phyloP scores from a whole-genome alignment of 23 red algal genomes.

The Gracilaria domingensis region DNA sequence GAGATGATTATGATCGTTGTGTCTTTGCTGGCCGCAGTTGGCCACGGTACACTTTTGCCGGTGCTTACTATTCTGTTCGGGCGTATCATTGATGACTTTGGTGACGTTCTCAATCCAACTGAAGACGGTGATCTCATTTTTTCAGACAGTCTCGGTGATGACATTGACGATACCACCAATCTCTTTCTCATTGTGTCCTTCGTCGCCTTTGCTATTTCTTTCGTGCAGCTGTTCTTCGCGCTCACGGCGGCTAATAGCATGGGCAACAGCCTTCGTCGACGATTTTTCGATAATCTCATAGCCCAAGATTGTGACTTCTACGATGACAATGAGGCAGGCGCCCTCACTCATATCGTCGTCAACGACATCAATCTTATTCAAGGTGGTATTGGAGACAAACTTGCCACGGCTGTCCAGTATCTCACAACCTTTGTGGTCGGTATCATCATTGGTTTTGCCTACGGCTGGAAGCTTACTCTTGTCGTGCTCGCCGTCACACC shows the following conservation, averaged over 20 bases:
- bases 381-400: slow-evolving; percentile 72
- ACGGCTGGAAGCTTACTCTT: slow-evolving; percentile 81
- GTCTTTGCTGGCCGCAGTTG: slow-evolving; percentile 63
- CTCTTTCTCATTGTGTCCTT: slow-evolving; percentile 51
- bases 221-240: slow-evolving; percentile 34
- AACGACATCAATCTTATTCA: slow-evolving; percentile 74
- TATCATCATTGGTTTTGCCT: slow-evolving; percentile 82
- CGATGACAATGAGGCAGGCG: slow-evolving; percentile 43
- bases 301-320: slow-evolving; percentile 56
- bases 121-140: not conserved
- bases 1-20: slow-evolving; percentile 55
- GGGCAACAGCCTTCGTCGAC: slow-evolving; percentile 38
- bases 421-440: slow-evolving; percentile 67
- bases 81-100: slow-evolving; percentile 70
- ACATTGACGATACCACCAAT: slow-evolving; percentile 36
- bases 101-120: not conserved
- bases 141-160: slow-evolving; percentile 1
- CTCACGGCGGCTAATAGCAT: slow-evolving; percentile 48
- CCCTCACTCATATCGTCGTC: slow-evolving; percentile 57
- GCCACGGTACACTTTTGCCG: slow-evolving; percentile 78
- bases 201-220: slow-evolving; percentile 48
- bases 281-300: slow-evolving; percentile 54
- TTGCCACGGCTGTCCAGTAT: slow-evolving; percentile 61
- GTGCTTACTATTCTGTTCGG: slow-evolving; percentile 85
- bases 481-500: slow-evolving; percentile 71